Conservation (phyloP, 2,329 filamentous ascomycete genomes). For the Pyrenophora teres region DNA sequence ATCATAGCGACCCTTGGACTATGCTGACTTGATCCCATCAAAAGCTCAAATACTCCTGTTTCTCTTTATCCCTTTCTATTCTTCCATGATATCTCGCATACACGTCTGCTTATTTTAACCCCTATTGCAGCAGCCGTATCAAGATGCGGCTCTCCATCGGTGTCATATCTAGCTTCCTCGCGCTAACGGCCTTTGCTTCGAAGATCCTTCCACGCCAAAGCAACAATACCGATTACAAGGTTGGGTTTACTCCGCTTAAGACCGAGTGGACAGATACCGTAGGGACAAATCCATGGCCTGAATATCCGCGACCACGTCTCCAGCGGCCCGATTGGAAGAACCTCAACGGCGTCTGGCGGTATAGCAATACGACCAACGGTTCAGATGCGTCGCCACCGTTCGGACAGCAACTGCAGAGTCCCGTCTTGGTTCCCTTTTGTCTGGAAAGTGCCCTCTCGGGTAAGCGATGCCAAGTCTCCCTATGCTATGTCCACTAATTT, state of each 20-base stretch:
- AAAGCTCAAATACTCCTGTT: conserved; percentile 28
- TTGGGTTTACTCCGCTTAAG: conserved; percentile 40
- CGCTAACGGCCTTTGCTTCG: conserved; percentile 15
- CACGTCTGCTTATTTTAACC: not conserved
- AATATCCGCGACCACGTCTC: conserved; percentile 63
- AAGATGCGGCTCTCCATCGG: conserved; percentile 26
- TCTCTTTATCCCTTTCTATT: not conserved
- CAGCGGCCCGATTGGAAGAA: conserved; percentile 60
- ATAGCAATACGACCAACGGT: conserved; percentile 49
- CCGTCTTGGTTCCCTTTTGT: conserved; percentile 60
- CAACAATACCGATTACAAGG: conserved; percentile 41
- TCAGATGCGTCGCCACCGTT: conserved; percentile 53
- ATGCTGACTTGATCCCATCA: conserved; percentile 18
- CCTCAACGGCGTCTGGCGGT: conserved; percentile 65
- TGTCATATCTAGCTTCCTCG: conserved; percentile 19
- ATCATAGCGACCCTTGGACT: conserved; percentile 20
- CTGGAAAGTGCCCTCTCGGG: conserved; percentile 60
- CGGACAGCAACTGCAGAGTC: conserved; percentile 48
- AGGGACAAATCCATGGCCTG: conserved; percentile 61
- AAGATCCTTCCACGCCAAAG: conserved; percentile 23
- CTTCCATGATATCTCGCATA: not conserved
- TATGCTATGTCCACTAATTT: conserved; percentile 47
- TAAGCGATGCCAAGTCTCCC: conserved; percentile 18
- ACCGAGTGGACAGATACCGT: conserved; percentile 59
- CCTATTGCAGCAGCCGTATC: not conserved